Evolutionary conservation across 352 stramenopile species (phyloP).

Genomic region (Phytophthora niederhauseri): DNA sequence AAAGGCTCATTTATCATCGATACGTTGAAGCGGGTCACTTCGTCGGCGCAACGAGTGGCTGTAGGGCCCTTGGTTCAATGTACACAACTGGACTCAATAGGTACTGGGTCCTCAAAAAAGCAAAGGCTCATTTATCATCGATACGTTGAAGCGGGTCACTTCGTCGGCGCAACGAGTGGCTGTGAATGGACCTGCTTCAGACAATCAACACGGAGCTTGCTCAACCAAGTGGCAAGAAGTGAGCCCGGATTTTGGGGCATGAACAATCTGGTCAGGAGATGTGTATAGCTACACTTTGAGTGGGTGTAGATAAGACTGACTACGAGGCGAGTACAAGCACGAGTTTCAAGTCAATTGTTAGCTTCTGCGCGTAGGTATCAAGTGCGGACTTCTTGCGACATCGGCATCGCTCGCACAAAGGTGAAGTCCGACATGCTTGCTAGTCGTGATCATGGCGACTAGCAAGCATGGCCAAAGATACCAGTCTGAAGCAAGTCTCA

Average conservation of each 20-base stretch:
- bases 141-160: not conserved
- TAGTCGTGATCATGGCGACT: no score
- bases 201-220: no score
- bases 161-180: not conserved
- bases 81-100: not conserved
- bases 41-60: not conserved
- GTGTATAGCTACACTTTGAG: not conserved
- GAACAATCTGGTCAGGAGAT: not conserved
- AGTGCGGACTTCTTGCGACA: not conserved
- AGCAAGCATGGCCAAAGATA: not conserved
- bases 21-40: not conserved
- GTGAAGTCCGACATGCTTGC: no score
- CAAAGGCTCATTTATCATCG: not conserved
- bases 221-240: not conserved
- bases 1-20: not conserved
- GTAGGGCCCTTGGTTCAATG: slow-evolving; percentile 1
- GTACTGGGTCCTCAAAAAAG: not conserved
- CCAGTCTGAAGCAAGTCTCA: not conserved
- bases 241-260: not conserved
- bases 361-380: not conserved
- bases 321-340: not conserved
- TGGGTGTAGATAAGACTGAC: not conserved
- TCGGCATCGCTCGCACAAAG: no score
- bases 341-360: not conserved
- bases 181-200: not conserved